Conservation (phyloP, 164 flowering plant genomes). For the Tetrastigma voinierianum region DNA sequence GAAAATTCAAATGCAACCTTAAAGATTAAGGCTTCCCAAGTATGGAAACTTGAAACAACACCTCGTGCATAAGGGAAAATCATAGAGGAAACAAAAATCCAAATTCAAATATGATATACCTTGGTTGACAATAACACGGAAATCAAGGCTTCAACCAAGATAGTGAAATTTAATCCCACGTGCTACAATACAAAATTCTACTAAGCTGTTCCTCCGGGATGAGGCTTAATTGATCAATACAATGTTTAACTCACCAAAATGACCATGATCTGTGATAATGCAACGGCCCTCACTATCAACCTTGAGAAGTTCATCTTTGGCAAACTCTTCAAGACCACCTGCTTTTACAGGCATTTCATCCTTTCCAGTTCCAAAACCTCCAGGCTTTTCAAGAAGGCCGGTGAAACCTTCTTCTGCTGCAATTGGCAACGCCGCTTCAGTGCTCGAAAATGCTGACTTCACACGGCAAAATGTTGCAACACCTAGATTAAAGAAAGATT, state of each 20-base stretch:
- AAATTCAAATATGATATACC: not conserved
- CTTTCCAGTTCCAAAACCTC: constrained; percentile 20
- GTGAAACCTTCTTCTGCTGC: constrained; percentile 95
- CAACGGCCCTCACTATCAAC: constrained; percentile 98
- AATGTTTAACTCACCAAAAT: constrained; percentile 63
- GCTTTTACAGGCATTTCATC: constrained; percentile 22
- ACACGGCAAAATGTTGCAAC: constrained; percentile 98
- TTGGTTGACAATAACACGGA: not conserved
- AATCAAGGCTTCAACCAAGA: not conserved
- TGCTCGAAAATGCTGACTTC: constrained; percentile 78
- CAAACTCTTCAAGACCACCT: constrained; percentile 57
- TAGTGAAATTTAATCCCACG: not conserved
- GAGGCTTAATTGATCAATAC: not conserved
- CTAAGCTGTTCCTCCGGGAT: not conserved
- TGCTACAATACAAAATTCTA: not conserved
- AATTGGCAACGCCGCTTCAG: constrained; percentile 81
- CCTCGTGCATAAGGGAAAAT: too few relatives aligned
- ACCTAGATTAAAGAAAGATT: constrained; percentile 38
- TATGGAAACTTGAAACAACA: not conserved
- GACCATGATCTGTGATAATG: constrained; percentile 91
- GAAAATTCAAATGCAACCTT: not conserved
- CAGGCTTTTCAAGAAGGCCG: constrained; percentile 52
- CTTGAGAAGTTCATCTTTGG: constrained; percentile 61
- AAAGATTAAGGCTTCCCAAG: not conserved
- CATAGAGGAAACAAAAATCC: not conserved